Evolutionary conservation across 345 rosid species (phyloP).

Genomic region (Atalantia buxifolia): DNA sequence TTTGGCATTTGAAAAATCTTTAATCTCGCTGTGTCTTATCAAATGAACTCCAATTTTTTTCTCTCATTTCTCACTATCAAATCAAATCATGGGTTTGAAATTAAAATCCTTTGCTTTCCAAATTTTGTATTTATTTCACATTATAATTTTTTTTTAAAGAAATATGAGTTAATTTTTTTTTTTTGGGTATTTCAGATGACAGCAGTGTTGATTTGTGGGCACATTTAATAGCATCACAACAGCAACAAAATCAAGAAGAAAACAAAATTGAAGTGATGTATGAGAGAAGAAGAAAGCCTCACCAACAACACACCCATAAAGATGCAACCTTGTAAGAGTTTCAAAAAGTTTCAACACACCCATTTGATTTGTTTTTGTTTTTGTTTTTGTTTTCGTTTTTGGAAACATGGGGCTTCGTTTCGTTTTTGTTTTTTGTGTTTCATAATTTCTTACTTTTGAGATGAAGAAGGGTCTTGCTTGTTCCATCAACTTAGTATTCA

Average conservation of each 20-base stretch:
- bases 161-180: background rate
- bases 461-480: background rate
- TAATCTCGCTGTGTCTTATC: background rate
- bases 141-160: background rate
- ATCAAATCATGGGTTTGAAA: constrained; percentile 20
- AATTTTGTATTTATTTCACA: background rate
- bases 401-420: background rate
- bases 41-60: background rate
- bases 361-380: background rate
- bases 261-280: constrained; percentile 37
- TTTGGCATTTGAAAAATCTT: background rate
- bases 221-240: constrained; percentile 37
- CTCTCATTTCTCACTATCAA: background rate
- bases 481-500: background rate
- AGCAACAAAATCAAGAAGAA: constrained; percentile 15
- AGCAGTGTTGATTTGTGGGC: constrained; percentile 51
- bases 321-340: constrained; percentile 25
- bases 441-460: background rate
- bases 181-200: constrained; percentile 13
- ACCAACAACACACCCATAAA: constrained; percentile 29
- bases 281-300: constrained; percentile 35
- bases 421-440: background rate
- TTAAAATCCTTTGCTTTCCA: background rate
- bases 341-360: background rate
- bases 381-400: background rate